Evolutionary conservation across 106 monocot genomes (phyloP).

Genomic region (Dendrobium chrysotoxum): DNA sequence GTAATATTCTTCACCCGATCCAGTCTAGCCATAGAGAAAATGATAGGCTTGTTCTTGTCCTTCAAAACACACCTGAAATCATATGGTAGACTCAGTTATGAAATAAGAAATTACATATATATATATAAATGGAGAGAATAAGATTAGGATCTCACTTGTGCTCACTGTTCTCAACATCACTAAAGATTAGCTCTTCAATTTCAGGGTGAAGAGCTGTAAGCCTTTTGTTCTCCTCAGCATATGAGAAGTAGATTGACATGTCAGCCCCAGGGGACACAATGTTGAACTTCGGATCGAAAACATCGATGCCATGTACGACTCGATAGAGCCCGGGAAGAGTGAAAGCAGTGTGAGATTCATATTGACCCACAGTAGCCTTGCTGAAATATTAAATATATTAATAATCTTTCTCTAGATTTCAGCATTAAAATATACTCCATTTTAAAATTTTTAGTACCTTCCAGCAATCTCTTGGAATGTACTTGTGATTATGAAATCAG

Average conservation of each 20-base stretch:
- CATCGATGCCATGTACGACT: constrained; percentile 74
- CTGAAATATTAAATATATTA: constrained; percentile 25
- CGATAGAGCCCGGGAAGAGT: constrained; percentile 74
- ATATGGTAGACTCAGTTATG: not conserved
- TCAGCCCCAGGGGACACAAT: constrained; percentile 80
- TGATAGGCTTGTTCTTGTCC: constrained; percentile 64
- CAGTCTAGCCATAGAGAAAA: constrained; percentile 84
- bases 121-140: not conserved
- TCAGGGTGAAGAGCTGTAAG: constrained; percentile 64
- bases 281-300: constrained; percentile 81
- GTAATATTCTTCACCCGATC: constrained; percentile 77
- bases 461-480: constrained; percentile 85
- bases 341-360: constrained; percentile 70
- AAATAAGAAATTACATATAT: too few species aligned
- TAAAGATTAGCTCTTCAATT: constrained; percentile 61
- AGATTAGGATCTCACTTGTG: constrained; percentile 45
- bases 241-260: constrained; percentile 73
- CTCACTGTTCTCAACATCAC: constrained; percentile 36
- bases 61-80: constrained; percentile 35
- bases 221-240: constrained; percentile 43
- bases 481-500: constrained; percentile 81
- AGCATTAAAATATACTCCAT: not conserved
- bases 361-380: constrained; percentile 77
- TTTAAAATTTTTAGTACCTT: constrained; percentile 22
- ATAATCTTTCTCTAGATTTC: not conserved